These are phyloP conservation scores for Candida pseudofarinosa DNA, from an alignment of 805 yeast species.

Conservation along the genomic window DNA sequence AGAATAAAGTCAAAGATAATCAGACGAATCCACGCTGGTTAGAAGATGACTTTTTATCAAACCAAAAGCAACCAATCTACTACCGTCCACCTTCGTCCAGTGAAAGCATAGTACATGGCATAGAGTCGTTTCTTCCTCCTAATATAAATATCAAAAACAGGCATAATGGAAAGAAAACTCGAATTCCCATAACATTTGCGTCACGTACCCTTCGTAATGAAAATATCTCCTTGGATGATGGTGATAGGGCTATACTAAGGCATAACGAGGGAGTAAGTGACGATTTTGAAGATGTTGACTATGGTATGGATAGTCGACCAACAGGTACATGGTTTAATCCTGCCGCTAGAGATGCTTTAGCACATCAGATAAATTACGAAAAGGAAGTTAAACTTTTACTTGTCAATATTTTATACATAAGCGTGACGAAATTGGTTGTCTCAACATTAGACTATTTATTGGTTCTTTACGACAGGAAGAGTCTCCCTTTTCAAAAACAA, in stretches of 20 bases:
- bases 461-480: conserved; percentile 6
- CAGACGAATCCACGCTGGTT: background rate
- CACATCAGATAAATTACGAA: conserved; percentile 42
- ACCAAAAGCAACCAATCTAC: conserved; percentile 20
- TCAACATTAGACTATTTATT: conserved; percentile 10
- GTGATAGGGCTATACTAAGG: background rate
- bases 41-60: background rate
- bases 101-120: conserved; percentile 22
- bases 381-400: conserved; percentile 29
- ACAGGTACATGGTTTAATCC: conserved; percentile 39
- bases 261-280: too few species aligned
- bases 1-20: conserved; percentile 3
- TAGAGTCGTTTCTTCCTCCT: conserved; percentile 25
- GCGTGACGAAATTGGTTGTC: conserved; percentile 23
- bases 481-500: conserved; percentile 6
- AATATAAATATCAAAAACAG: conserved; percentile 4
- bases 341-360: conserved; percentile 40
- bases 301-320: conserved; percentile 9
- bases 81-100: conserved; percentile 29
- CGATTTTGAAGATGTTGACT: conserved; percentile 6
- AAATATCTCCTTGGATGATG: background rate
- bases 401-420: conserved; percentile 20
- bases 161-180: conserved; percentile 1
- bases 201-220: background rate
- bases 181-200: conserved; percentile 10